phyloP scores from a whole-genome alignment of 768 basidiomycete species.

The Mycena crocata region DNA sequence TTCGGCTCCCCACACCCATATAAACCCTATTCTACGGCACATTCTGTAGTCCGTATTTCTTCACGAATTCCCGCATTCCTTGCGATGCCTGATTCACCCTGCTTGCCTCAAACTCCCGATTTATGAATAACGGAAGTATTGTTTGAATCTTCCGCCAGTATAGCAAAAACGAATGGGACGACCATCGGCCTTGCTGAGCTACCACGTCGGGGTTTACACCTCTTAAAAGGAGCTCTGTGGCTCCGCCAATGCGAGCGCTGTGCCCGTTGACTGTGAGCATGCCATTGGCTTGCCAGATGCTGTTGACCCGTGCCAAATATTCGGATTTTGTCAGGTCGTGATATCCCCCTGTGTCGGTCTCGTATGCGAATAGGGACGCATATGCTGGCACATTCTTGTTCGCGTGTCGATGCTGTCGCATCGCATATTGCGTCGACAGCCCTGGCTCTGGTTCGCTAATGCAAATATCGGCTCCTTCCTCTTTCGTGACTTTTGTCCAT shows the following conservation, averaged over 20 bases:
- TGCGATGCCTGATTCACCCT: background rate
- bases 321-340: background rate
- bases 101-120: background rate
- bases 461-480: slow-evolving; percentile 41
- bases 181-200: slow-evolving; percentile 49
- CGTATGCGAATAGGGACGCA: slow-evolving; percentile 33
- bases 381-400: slow-evolving; percentile 33
- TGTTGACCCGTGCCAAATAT: slow-evolving; percentile 4
- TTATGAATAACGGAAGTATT: slow-evolving; percentile 8
- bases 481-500: slow-evolving; percentile 47
- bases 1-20: slow-evolving; percentile 13
- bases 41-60: slow-evolving; percentile 13
- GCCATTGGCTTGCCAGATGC: background rate
- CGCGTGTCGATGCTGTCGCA: slow-evolving; percentile 36
- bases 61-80: slow-evolving; percentile 3
- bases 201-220: slow-evolving; percentile 47
- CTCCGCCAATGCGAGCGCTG: slow-evolving; percentile 40
- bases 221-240: slow-evolving; percentile 40
- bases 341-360: slow-evolving; percentile 24
- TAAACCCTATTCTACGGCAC: background rate
- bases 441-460: slow-evolving; percentile 30
- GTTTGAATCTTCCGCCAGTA: slow-evolving; percentile 13
- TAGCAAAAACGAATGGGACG: slow-evolving; percentile 42
- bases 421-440: slow-evolving; percentile 29
- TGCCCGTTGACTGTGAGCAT: background rate